Conservation (phyloP, 1,139 yeast genomes). For the Scheffersomyces titani region DNA sequence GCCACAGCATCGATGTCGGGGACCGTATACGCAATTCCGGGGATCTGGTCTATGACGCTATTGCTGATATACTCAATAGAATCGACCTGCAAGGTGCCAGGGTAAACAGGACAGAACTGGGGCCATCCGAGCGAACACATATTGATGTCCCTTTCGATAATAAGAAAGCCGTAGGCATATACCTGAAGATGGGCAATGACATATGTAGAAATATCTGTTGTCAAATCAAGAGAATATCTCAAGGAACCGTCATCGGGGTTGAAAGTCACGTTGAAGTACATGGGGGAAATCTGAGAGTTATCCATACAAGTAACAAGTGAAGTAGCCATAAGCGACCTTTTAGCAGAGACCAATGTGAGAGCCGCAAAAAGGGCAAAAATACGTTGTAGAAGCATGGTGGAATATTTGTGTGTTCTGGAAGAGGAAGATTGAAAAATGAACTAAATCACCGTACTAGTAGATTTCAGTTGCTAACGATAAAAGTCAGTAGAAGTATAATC, state of each 20-base stretch:
- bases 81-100: conserved; percentile 69
- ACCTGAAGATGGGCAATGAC: conserved; percentile 63
- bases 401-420: not conserved
- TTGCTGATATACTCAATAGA: conserved; percentile 58
- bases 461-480: not conserved
- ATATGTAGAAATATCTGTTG: conserved; percentile 59
- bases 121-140: conserved; percentile 68
- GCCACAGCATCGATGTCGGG: conserved; percentile 81
- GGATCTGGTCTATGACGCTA: conserved; percentile 51
- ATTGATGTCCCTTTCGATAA: conserved; percentile 55
- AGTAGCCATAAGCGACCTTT: conserved; percentile 54
- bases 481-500: not conserved
- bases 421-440: not conserved
- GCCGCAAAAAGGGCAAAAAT: conserved; percentile 4
- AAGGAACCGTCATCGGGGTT: conserved; percentile 65
- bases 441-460: not conserved
- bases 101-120: conserved; percentile 76
- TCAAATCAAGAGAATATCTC: conserved; percentile 60
- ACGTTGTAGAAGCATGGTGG: conserved; percentile 1
- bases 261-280: conserved; percentile 65
- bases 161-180: conserved; percentile 73
- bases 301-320: conserved; percentile 78
- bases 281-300: conserved; percentile 62
- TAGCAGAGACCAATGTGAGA: conserved; percentile 17
- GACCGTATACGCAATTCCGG: conserved; percentile 71